Conservation (phyloP, 345 rosid species). For the Arabis alpina region DNA sequence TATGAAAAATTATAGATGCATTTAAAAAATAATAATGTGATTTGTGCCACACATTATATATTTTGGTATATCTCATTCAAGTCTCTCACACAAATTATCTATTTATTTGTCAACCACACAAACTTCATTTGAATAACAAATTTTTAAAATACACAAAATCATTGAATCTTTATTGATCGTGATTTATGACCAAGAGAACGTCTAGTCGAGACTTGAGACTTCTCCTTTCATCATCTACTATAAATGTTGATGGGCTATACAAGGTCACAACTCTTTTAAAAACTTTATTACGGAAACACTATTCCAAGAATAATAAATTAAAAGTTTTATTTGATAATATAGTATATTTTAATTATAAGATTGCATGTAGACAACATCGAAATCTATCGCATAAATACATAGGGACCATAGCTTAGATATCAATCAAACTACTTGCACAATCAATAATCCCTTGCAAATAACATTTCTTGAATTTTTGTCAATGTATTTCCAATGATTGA, state of each 20-base stretch:
- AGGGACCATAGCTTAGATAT: not conserved
- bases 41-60: not conserved
- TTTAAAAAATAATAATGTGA: not conserved
- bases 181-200: slow-evolving; percentile 1
- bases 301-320: not conserved
- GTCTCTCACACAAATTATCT: not conserved
- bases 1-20: not conserved
- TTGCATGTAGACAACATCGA: slow-evolving; percentile 15
- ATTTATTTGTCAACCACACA: not conserved
- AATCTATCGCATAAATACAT: not conserved
- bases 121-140: not conserved
- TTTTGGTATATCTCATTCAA: not conserved
- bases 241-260: slow-evolving; percentile 19
- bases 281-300: slow-evolving; percentile 1
- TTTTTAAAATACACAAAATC: not conserved
- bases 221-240: slow-evolving; percentile 3
- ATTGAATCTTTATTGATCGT: not conserved
- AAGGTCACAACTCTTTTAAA: slow-evolving; percentile 10
- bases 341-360: not conserved
- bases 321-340: not conserved
- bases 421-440: not conserved
- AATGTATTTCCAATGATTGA: not conserved
- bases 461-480: not conserved
- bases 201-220: slow-evolving; percentile 1
- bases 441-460: not conserved